These are phyloP conservation scores for Solanum chmielewskii DNA, from an alignment of 257 asterid species.

Conservation along the genomic window DNA sequence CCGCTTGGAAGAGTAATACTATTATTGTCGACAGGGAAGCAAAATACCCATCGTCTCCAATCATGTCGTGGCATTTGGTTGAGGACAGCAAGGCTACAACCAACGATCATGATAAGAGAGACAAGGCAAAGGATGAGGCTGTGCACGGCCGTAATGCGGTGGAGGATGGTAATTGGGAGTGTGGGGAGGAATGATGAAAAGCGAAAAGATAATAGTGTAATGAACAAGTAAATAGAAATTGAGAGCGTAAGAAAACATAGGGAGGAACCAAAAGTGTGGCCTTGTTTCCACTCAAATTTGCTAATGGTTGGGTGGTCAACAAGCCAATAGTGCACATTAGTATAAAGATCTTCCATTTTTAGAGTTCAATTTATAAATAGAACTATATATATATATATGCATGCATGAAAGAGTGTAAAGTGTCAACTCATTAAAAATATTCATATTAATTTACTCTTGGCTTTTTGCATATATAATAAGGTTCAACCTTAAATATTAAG, in stretches of 20 bases:
- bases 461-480: neutral
- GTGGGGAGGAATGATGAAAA: conserved; percentile 14
- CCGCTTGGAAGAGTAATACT: conserved; percentile 37
- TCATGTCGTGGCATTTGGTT: conserved; percentile 43
- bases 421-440: neutral
- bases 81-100: conserved; percentile 52
- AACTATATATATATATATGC: neutral
- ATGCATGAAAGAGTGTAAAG: neutral
- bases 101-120: conserved; percentile 60
- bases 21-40: conserved; percentile 40
- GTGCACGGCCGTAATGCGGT: conserved; percentile 58
- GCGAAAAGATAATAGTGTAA: conserved; percentile 36
- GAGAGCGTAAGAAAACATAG: conserved; percentile 36
- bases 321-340: conserved; percentile 41
- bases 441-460: neutral
- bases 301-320: conserved; percentile 58
- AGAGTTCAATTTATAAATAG: too few species aligned
- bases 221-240: conserved; percentile 42
- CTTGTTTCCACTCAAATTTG: conserved; percentile 57
- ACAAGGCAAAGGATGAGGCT: conserved; percentile 60
- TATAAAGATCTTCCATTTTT: conserved; percentile 23
- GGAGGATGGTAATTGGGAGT: conserved; percentile 39
- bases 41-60: conserved; percentile 43
- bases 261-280: conserved; percentile 53
- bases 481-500: neutral